Base-by-base conservation (phyloP, 2,329 filamentous ascomycete species). In the Pyrenochaeta sp. region DNA sequence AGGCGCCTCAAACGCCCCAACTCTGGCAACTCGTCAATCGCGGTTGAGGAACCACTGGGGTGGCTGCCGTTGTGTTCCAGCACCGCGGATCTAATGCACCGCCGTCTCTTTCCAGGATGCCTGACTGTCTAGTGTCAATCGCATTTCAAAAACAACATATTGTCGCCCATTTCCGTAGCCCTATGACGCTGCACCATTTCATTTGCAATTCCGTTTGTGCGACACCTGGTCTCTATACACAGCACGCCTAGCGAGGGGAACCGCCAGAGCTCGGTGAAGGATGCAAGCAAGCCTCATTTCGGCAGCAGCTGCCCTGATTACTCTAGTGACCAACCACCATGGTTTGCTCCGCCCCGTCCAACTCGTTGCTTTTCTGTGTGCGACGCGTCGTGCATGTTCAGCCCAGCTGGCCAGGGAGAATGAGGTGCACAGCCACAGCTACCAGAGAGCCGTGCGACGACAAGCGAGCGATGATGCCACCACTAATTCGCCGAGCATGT, bases 381-480 rank as follows among this genome's bases (percentile, higher is more conserved):
- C 41, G 56, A 60, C 49, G 47, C 60, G 49, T 56, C 51, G 9
- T 20, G 42, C 45, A 44, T 42, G 45, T 23, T 48, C 20, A 27
- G 21, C 51, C 47, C 59, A 61, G 56, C 61, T 60, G 56, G 49
- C 21, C 53, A 50, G 36, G 54, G 47, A 21, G 46, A 23, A 43
- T 31, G 32, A 27, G 23, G 9, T 60, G 54, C 61, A 60, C 50
- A 53, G 53, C 53, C 54, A 49, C 41, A 36, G 39, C 14, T 40
- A 39, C 36, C 30, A 33, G n/a, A n/a, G n/a, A 31, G 27, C 48
- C 35, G 43, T 42, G 50, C 51, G 40, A 47, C 42, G 47, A 39
- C 51, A 59, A 58, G 49, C 56, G 56, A 55, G 56, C 55, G 58
- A 64, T 67, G 63, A 67, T 66, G 66, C 62, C 66, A 67, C 58